Evolutionary conservation across 768 basidiomycete genomes (phyloP).

Genomic region (Psilocybe cubensis): DNA sequence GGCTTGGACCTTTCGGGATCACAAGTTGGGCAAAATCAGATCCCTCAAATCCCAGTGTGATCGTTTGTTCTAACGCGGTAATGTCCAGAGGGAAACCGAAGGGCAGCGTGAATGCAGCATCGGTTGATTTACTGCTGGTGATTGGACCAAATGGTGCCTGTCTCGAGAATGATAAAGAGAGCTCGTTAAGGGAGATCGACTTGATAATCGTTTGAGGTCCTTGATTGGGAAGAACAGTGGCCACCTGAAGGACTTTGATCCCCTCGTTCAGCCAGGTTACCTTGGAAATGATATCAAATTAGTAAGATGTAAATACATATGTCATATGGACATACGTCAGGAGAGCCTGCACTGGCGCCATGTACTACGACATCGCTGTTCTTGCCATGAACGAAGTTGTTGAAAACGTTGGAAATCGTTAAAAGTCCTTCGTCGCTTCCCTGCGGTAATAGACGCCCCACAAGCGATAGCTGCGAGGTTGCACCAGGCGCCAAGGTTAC

Average conservation of each 20-base stretch:
- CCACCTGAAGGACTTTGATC: constrained; percentile 63
- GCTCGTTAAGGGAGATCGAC: constrained; percentile 61
- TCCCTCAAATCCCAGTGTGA: constrained; percentile 54
- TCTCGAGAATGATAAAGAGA: constrained; percentile 61
- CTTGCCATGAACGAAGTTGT: constrained; percentile 70
- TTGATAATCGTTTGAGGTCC: constrained; percentile 67
- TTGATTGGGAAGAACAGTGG: constrained; percentile 63
- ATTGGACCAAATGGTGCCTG: constrained; percentile 59
- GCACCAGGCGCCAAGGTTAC: constrained; percentile 60
- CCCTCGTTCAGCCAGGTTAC: constrained; percentile 76
- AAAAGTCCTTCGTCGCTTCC: constrained; percentile 51
- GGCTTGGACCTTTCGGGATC: constrained; percentile 58
- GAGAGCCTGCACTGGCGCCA: constrained; percentile 60
- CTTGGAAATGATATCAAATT: constrained; percentile 31
- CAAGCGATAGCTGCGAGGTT: constrained; percentile 54
- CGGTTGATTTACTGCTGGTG: constrained; percentile 61
- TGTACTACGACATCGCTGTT: constrained; percentile 62
- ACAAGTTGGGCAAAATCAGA: constrained; percentile 61
- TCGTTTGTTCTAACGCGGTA: constrained; percentile 59
- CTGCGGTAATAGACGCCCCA: constrained; percentile 70
- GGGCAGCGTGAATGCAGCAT: constrained; percentile 67
- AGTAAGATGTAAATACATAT: background rate
- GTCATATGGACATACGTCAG: constrained; percentile 45
- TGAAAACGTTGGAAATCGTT: constrained; percentile 67
- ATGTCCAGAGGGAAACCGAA: constrained; percentile 76